Evolutionary conservation across 1,284 basidiomycete genomes (phyloP).

Genomic region (Pyrrhoderma noxium): DNA sequence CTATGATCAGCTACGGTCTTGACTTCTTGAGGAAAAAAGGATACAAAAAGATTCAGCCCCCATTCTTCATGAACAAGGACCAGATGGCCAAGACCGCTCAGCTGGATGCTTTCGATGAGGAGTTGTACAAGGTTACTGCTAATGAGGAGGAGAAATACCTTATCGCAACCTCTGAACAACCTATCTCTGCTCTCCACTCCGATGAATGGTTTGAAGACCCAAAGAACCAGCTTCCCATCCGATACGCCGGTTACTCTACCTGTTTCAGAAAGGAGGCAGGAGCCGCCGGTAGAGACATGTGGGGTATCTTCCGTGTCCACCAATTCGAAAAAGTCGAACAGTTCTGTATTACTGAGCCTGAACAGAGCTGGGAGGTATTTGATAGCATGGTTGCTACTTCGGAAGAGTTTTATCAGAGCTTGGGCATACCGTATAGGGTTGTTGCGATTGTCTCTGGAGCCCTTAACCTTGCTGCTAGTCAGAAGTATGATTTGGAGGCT

Average conservation of each 20-base stretch:
- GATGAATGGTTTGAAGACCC: constrained; percentile 98
- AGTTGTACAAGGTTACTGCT: constrained; percentile 79
- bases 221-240: constrained; percentile 83
- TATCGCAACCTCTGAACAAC: constrained; percentile 98
- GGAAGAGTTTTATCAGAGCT: constrained; percentile 93
- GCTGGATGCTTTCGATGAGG: constrained; percentile 97
- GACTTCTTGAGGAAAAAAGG: constrained; percentile 81
- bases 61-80: constrained; percentile 98
- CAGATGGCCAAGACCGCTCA: constrained; percentile 97
- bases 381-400: constrained; percentile 86
- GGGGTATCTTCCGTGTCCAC: constrained; percentile 99
- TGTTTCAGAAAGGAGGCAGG: constrained; percentile 99
- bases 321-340: constrained; percentile 99
- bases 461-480: constrained; percentile 92
- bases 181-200: constrained; percentile 91
- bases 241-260: constrained; percentile 83
- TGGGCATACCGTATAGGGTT: constrained; percentile 85
- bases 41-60: constrained; percentile 95
- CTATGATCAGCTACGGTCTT: constrained; percentile 90
- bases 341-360: constrained; percentile 93
- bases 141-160: constrained; percentile 90
- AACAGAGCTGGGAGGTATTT: constrained; percentile 91
- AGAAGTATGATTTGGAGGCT: constrained; percentile 97
- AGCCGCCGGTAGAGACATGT: constrained; percentile 94
- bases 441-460: constrained; percentile 97